Percentiles rank a stretch among this genome's conserved stretches.
phyloP scores from a whole-genome alignment of 768 basidiomycete genomes.

The Leccinum incarnatum region DNA sequence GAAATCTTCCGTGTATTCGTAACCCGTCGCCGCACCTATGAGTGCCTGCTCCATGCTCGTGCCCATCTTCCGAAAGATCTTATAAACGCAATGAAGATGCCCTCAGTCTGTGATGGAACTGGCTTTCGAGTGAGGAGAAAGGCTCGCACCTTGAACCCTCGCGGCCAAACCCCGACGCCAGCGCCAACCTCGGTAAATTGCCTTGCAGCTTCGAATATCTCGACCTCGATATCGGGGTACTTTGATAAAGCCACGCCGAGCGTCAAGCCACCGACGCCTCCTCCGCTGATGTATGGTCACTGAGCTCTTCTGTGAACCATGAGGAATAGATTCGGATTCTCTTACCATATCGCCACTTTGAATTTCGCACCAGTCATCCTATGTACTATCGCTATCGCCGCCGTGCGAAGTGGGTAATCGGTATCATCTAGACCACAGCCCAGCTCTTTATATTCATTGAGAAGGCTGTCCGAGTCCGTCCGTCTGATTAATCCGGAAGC shows the following conservation, averaged over 20 bases:
- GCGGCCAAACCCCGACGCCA: slow-evolving; percentile 49
- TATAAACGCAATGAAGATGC: not conserved
- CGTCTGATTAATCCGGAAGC: not conserved
- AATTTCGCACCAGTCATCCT: not conserved
- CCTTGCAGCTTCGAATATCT: slow-evolving; percentile 54
- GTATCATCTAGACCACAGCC: not conserved
- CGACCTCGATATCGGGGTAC: slow-evolving; percentile 53
- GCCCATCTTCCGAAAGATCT: slow-evolving; percentile 26
- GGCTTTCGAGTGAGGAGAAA: not conserved
- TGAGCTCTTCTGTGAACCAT: not conserved
- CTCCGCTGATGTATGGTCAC: slow-evolving; percentile 31
- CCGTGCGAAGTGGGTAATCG: not conserved
- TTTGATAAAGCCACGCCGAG: slow-evolving; percentile 35
- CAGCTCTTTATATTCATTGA: not conserved
- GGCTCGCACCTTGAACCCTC: slow-evolving; percentile 27
- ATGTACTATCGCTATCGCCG: not conserved
- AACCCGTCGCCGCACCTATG: slow-evolving; percentile 18
- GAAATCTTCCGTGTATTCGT: slow-evolving; percentile 21
- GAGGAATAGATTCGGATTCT: not conserved
- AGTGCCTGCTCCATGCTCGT: slow-evolving; percentile 15
- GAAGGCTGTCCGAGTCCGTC: not conserved
- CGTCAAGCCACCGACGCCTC: slow-evolving; percentile 41
- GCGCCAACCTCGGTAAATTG: slow-evolving; percentile 55
- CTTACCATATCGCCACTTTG: not conserved
- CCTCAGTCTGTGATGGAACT: not conserved